Conservation (phyloP, 176 grass and related monocot species). For the Zoysia pacifica region DNA sequence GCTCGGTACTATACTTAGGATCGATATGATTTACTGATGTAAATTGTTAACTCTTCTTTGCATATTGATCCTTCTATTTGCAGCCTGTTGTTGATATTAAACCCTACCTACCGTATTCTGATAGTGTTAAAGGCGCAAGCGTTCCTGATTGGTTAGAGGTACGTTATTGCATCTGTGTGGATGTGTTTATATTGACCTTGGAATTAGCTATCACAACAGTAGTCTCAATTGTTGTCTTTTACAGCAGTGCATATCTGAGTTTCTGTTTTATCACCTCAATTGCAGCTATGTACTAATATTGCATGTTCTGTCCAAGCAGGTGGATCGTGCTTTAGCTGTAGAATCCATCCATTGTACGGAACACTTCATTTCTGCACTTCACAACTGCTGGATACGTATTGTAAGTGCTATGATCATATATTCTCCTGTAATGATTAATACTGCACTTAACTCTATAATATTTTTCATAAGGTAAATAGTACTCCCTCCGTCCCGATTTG, state of each 20-base stretch:
- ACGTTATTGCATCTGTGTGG: constrained; percentile 17
- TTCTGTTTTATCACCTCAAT: not conserved
- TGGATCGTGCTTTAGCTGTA: constrained; percentile 58
- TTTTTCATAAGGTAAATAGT: not conserved
- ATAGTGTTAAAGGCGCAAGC: constrained; percentile 55
- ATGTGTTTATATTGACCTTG: constrained; percentile 6
- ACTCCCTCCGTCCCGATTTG: no score
- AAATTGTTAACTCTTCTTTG: constrained; percentile 40
- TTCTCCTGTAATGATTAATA: constrained; percentile 1
- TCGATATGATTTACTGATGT: constrained; percentile 25
- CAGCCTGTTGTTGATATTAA: constrained; percentile 98
- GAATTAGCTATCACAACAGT: not conserved
- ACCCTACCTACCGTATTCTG: constrained; percentile 95
- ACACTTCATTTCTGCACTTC: constrained; percentile 62
- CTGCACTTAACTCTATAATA: not conserved
- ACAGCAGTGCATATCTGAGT: not conserved
- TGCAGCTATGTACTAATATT: constrained; percentile 20
- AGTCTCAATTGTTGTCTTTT: not conserved
- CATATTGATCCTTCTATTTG: constrained; percentile 48
- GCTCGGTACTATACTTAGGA: constrained; percentile 16
- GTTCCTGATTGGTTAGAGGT: constrained; percentile 82
- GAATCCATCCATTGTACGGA: constrained; percentile 65
- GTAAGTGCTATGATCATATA: constrained; percentile 49
- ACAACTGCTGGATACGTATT: constrained; percentile 56
- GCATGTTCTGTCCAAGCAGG: constrained; percentile 44